phyloP scores from a whole-genome alignment of 148 eudicot species.

The Rhododendron ovatum region DNA sequence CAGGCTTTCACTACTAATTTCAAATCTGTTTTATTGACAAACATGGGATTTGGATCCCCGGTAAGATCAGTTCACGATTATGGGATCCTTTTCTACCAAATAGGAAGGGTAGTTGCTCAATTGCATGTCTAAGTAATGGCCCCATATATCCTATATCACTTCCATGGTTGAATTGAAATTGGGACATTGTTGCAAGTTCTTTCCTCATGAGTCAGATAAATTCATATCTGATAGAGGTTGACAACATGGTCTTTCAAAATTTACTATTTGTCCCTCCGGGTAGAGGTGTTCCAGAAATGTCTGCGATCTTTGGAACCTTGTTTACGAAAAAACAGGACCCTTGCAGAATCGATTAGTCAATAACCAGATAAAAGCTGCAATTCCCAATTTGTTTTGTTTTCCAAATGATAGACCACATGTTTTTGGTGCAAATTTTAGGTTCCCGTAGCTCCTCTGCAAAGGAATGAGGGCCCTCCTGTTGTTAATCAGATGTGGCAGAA shows the following conservation, averaged over 20 bases:
- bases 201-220: background rate
- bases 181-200: background rate
- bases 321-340: background rate
- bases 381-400: background rate
- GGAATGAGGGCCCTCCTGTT: slow-evolving; percentile 32
- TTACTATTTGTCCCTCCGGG: background rate
- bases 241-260: background rate
- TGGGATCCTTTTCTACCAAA: background rate
- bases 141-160: background rate
- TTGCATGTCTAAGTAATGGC: background rate
- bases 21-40: background rate
- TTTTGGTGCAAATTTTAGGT: slow-evolving; percentile 33
- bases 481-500: slow-evolving; percentile 35
- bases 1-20: background rate
- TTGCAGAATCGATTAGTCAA: background rate
- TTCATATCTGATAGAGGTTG: background rate
- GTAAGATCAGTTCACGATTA: background rate
- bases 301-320: background rate
- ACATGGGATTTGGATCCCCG: background rate
- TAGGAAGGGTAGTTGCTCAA: background rate
- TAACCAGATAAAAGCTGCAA: background rate
- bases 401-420: background rate
- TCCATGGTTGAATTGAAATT: background rate
- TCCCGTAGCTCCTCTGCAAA: slow-evolving; percentile 64
- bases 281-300: background rate